These are phyloP conservation scores for Vaccinium darrowii DNA, from an alignment of 148 eudicot species.

Conservation along the genomic window DNA sequence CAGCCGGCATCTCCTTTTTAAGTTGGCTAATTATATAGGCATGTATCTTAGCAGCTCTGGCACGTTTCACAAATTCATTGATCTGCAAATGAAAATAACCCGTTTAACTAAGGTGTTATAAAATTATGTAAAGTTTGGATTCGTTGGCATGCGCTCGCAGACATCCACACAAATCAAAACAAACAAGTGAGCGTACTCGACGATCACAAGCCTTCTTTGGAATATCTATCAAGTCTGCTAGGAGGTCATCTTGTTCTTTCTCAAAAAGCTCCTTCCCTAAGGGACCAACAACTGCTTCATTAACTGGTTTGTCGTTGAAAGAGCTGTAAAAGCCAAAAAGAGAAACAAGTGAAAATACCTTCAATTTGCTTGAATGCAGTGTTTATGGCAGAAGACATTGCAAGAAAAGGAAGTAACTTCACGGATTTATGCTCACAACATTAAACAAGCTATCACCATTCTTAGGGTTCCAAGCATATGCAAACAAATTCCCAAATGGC, in stretches of 20 bases:
- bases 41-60: slow-evolving; percentile 94
- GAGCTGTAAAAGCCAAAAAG: slow-evolving; percentile 47
- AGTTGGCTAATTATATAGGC: slow-evolving; percentile 93
- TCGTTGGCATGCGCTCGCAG: not conserved
- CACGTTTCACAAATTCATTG: slow-evolving; percentile 97
- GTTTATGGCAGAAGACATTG: not conserved
- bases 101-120: not conserved
- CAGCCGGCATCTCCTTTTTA: slow-evolving; percentile 94
- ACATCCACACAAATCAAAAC: not conserved
- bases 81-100: slow-evolving; percentile 41
- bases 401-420: not conserved
- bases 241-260: slow-evolving; percentile 96
- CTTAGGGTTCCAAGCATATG: not conserved
- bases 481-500: not conserved
- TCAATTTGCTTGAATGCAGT: not conserved
- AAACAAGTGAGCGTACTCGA: slow-evolving; percentile 47
- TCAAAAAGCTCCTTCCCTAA: slow-evolving; percentile 91
- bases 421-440: not conserved
- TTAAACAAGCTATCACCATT: not conserved
- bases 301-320: slow-evolving; percentile 91
- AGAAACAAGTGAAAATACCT: not conserved
- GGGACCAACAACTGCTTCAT: slow-evolving; percentile 64
- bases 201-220: slow-evolving; percentile 99
- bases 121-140: not conserved
- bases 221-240: slow-evolving; percentile 77